A percentile compares a stretch with the other conserved stretches of the same genome.
Conservation (phyloP, 2,329 filamentous ascomycete species). For the Teratosphaeria pseudoeucalypti region DNA sequence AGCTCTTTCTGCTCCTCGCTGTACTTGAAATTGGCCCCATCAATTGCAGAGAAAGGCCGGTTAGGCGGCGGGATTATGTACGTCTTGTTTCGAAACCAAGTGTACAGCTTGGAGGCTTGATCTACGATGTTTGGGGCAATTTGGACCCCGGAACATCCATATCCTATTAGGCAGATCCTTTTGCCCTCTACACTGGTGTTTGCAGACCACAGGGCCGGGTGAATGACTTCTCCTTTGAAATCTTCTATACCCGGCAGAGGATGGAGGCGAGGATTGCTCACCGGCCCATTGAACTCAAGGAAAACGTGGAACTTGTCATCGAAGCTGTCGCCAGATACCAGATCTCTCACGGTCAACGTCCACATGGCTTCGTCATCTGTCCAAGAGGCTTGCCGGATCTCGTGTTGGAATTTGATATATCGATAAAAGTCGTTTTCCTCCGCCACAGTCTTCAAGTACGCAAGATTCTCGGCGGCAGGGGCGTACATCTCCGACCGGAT, state of each 20-base stretch:
- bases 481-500: constrained; percentile 16
- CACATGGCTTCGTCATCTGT: constrained; percentile 9
- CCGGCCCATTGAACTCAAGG: constrained; percentile 14
- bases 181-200: constrained; percentile 5
- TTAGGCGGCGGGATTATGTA: constrained; percentile 12
- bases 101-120: constrained; percentile 10
- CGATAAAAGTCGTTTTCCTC: constrained; percentile 12
- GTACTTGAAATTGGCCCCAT: constrained; percentile 15
- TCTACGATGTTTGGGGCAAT: constrained; percentile 13
- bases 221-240: constrained; percentile 9
- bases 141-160: constrained; percentile 13
- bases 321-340: constrained; percentile 1
- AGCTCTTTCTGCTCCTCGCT: constrained; percentile 11
- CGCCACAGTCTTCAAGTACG: constrained; percentile 10
- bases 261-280: constrained; percentile 6
- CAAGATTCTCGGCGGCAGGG: constrained; percentile 12
- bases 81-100: constrained; percentile 14
- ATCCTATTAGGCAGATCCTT: constrained; percentile 9
- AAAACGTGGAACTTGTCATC: constrained; percentile 13
- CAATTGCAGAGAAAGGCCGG: constrained; percentile 9
- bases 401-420: constrained; percentile 11
- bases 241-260: constrained; percentile 3
- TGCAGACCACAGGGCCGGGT: constrained; percentile 7
- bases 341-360: constrained; percentile 9
- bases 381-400: constrained; percentile 9